These are phyloP conservation scores for Aspergillus homomorphus DNA, from an alignment of 495 filamentous ascomycete species.

Conservation along the genomic window DNA sequence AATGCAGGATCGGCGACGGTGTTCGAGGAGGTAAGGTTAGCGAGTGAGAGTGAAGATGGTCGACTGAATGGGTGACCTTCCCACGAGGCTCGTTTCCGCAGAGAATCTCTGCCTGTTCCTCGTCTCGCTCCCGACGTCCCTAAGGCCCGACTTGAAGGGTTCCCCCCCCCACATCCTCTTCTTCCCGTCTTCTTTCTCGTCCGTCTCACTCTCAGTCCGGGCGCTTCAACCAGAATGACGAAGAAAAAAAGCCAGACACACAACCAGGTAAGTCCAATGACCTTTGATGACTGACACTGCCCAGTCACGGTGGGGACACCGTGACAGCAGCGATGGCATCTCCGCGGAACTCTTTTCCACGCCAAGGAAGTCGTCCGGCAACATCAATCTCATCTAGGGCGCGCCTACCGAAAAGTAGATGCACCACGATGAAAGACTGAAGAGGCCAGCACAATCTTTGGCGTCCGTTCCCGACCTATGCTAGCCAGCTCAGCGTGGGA, in stretches of 20 bases:
- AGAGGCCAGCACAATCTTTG: background rate
- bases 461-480: too few relatives aligned
- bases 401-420: background rate
- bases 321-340: background rate
- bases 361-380: background rate
- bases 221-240: too few relatives aligned
- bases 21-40: background rate
- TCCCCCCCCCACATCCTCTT: too few relatives aligned
- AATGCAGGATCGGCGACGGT: background rate
- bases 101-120: background rate
- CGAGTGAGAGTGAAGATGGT: background rate
- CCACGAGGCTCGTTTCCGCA: too few relatives aligned
- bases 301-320: background rate
- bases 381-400: background rate
- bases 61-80: too few relatives aligned
- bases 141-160: too few relatives aligned
- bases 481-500: background rate
- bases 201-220: too few relatives aligned
- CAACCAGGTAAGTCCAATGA: too few relatives aligned
- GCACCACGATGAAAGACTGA: background rate
- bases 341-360: constrained; percentile 8
- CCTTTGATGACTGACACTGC: too few relatives aligned
- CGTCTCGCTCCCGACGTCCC: too few relatives aligned
- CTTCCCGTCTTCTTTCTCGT: too few relatives aligned
- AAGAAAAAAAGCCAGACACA: too few relatives aligned